Percentiles rank a stretch among this genome's conserved stretches.
phyloP scores from a whole-genome alignment of 2,329 filamentous ascomycete genomes.

The Anisogramma anomala region DNA sequence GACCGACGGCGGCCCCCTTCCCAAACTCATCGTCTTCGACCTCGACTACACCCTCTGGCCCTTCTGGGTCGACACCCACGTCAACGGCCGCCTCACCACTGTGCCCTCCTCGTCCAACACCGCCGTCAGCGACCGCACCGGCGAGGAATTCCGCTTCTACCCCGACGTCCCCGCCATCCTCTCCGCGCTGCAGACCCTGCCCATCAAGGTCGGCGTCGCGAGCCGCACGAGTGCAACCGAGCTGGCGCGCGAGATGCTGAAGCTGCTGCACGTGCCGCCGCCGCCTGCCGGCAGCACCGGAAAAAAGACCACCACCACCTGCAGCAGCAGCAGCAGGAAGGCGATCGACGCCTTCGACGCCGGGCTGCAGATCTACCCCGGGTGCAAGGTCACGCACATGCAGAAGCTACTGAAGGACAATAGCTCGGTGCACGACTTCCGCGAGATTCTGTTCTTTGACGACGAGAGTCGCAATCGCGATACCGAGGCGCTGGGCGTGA shows the following conservation, averaged over 20 bases:
- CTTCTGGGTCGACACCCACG: slow-evolving; percentile 95
- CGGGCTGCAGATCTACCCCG: slow-evolving; percentile 58
- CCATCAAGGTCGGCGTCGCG: slow-evolving; percentile 42
- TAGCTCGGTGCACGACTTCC: slow-evolving; percentile 71
- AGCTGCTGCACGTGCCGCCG: slow-evolving; percentile 51
- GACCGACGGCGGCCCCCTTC: slow-evolving; percentile 54
- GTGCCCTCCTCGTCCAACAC: slow-evolving; percentile 28
- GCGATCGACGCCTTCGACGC: slow-evolving; percentile 51
- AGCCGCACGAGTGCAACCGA: slow-evolving; percentile 72
- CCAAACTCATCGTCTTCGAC: slow-evolving; percentile 81
- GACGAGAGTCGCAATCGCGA: slow-evolving; percentile 81
- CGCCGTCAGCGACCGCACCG: slow-evolving; percentile 39
- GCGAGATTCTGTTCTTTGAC: slow-evolving; percentile 94
- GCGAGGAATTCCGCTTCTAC: slow-evolving; percentile 63
- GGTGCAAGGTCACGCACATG: slow-evolving; percentile 79
- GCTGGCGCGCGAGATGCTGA: slow-evolving; percentile 69
- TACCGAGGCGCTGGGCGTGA: slow-evolving; percentile 66
- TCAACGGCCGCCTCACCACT: slow-evolving; percentile 45
- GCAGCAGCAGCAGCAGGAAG: slow-evolving; percentile 25
- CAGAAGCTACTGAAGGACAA: slow-evolving; percentile 59
- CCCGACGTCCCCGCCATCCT: slow-evolving; percentile 56
- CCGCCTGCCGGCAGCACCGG: slow-evolving; percentile 9
- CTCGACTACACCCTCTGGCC: slow-evolving; percentile 99
- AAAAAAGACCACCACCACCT: slow-evolving; percentile 17
- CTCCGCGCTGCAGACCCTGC: slow-evolving; percentile 38